Percentiles rank a stretch among this genome's conserved stretches.
Evolutionary conservation across 1,284 basidiomycete genomes (phyloP).

Genomic region (Rhodotorula sp.): DNA sequence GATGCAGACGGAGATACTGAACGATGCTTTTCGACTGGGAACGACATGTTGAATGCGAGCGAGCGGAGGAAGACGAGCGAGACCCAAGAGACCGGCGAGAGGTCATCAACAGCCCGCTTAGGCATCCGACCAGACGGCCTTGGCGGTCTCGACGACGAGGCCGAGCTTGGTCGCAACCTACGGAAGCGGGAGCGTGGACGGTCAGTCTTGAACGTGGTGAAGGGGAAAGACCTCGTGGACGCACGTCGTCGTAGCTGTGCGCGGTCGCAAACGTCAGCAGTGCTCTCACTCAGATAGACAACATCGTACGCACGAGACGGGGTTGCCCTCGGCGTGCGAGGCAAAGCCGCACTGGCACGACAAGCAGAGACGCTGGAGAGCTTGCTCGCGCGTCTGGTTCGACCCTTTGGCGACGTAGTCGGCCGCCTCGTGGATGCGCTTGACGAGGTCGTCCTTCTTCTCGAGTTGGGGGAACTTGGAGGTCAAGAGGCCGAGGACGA

Average conservation of each 20-base stretch:
- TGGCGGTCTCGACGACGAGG: constrained; percentile 23
- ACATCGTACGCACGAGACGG: constrained; percentile 14
- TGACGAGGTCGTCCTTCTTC: constrained; percentile 59
- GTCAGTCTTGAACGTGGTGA: not conserved
- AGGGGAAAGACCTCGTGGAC: not conserved
- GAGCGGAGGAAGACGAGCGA: no score
- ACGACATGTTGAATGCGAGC: no score
- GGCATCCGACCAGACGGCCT: constrained; percentile 28
- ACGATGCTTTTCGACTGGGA: no score
- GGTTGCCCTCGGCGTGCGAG: constrained; percentile 22
- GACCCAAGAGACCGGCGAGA: no score
- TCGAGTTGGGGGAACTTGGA: constrained; percentile 70
- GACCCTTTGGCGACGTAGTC: constrained; percentile 58
- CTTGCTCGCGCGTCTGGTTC: constrained; percentile 39
- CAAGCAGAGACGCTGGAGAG: constrained; percentile 61
- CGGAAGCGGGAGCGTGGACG: no score
- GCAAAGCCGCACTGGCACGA: constrained; percentile 71
- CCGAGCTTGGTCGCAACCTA: constrained; percentile 32
- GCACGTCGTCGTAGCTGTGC: not conserved
- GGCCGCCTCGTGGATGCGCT: constrained; percentile 65
- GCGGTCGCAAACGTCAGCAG: no score
- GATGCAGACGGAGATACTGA: no score
- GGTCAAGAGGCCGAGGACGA: constrained; percentile 70
- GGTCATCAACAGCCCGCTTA: constrained; percentile 8
- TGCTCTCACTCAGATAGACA: no score